These are phyloP conservation scores for Suillus hirtellus DNA, from an alignment of 768 basidiomycete genomes.

Conservation along the genomic window DNA sequence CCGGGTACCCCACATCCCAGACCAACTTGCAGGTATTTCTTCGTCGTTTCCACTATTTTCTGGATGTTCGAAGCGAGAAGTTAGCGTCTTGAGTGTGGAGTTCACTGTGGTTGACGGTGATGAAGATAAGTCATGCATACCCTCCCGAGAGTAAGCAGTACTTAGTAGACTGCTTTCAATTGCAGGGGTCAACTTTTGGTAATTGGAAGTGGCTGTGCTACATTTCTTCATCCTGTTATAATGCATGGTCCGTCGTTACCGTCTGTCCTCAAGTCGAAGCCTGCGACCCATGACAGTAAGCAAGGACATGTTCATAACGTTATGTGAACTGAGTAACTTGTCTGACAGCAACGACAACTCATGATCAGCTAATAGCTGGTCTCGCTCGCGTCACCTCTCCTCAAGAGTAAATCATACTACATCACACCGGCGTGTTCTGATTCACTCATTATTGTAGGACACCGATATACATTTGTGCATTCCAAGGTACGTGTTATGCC, in stretches of 20 bases:
- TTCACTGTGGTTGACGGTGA: not conserved
- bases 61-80: not conserved
- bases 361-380: slow-evolving; percentile 51
- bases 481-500: slow-evolving; percentile 43
- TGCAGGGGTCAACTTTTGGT: not conserved
- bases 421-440: not conserved
- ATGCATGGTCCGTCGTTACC: slow-evolving; percentile 32
- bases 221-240: slow-evolving; percentile 13
- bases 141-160: not conserved
- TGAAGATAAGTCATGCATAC: not conserved
- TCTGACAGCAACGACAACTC: slow-evolving; percentile 49
- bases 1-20: slow-evolving; percentile 1
- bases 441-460: slow-evolving; percentile 45
- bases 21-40: slow-evolving; percentile 1
- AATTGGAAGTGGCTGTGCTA: slow-evolving; percentile 1
- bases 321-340: not conserved
- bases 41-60: not conserved
- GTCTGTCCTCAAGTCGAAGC: slow-evolving; percentile 34
- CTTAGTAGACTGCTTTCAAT: too few species aligned
- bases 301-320: not conserved
- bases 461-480: slow-evolving; percentile 77
- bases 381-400: slow-evolving; percentile 66
- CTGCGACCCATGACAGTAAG: slow-evolving; percentile 35
- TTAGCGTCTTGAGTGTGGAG: not conserved
- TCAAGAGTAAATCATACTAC: slow-evolving; percentile 50